phyloP scores from a whole-genome alignment of 805 yeast genomes.

The Saturnispora quitensis region DNA sequence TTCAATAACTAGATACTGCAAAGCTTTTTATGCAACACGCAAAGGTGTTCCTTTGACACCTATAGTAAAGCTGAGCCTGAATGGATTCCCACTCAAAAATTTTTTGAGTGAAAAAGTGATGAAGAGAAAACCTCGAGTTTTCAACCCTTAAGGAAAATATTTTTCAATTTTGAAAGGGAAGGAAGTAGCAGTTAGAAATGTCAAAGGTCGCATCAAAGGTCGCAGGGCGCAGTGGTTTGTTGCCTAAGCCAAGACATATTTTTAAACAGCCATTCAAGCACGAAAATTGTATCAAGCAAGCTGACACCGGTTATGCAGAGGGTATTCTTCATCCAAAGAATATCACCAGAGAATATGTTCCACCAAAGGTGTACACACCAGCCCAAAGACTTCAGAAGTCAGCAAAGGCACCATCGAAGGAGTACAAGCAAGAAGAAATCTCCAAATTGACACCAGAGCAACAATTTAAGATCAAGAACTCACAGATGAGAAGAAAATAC shows the following conservation, averaged over 20 bases:
- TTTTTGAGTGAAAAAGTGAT: not conserved
- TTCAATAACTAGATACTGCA: too few relatives aligned
- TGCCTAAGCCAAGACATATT: constrained; percentile 70
- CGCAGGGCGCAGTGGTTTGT: constrained; percentile 69
- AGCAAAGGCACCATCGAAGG: constrained; percentile 36
- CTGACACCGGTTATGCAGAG: constrained; percentile 61
- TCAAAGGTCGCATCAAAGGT: constrained; percentile 42
- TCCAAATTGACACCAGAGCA: constrained; percentile 28
- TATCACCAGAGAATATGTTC: constrained; percentile 46
- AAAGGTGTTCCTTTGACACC: not conserved
- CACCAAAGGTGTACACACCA: constrained; percentile 48
- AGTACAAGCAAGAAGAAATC: constrained; percentile 27
- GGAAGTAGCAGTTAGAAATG: constrained; percentile 23
- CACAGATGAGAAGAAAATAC: constrained; percentile 66
- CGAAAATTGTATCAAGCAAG: constrained; percentile 37
- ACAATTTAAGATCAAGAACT: constrained; percentile 40
- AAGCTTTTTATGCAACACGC: too few relatives aligned
- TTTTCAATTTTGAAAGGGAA: not conserved
- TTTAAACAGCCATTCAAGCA: constrained; percentile 60
- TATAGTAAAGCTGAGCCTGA: not conserved
- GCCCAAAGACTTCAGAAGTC: constrained; percentile 48
- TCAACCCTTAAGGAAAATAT: not conserved
- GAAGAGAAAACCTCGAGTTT: not conserved
- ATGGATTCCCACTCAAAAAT: not conserved
- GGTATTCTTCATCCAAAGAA: constrained; percentile 60